Conservation (phyloP, 306 rosid genomes). For the Pterocarpus santalinus region DNA sequence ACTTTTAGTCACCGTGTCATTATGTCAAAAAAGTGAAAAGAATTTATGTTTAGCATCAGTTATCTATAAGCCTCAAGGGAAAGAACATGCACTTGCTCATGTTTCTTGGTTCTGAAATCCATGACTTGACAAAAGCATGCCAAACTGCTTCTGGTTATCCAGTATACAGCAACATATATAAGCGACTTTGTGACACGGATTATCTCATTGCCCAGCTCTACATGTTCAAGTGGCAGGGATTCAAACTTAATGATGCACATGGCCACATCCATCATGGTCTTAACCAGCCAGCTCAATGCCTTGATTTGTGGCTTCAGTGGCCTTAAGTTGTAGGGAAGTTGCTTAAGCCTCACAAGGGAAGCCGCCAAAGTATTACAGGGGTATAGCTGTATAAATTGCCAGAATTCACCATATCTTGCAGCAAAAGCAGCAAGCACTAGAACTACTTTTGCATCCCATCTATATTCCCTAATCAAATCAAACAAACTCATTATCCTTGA, state of each 20-base stretch:
- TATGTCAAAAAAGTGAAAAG: not conserved
- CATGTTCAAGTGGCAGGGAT: slow-evolving; percentile 46
- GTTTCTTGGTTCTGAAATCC: slow-evolving; percentile 52
- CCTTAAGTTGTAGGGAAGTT: slow-evolving; percentile 46
- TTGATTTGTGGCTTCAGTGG: slow-evolving; percentile 38
- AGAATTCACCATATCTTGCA: slow-evolving; percentile 63
- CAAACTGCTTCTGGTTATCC: slow-evolving; percentile 69
- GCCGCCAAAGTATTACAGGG: slow-evolving; percentile 55
- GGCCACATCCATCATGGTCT: slow-evolving; percentile 62
- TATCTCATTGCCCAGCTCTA: slow-evolving; percentile 7
- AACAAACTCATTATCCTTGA: slow-evolving; percentile 58
- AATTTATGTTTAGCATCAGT: slow-evolving; percentile 12
- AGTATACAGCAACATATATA: slow-evolving; percentile 62
- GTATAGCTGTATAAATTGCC: slow-evolving; percentile 57
- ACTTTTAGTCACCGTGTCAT: no score
- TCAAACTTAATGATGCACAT: slow-evolving; percentile 71
- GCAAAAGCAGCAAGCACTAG: slow-evolving; percentile 70
- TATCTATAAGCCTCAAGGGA: slow-evolving; percentile 48
- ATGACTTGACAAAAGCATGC: slow-evolving; percentile 60
- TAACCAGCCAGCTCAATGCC: slow-evolving; percentile 57
- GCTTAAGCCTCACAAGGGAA: slow-evolving; percentile 59
- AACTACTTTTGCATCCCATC: slow-evolving; percentile 72
- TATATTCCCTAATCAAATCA: slow-evolving; percentile 63
- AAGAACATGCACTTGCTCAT: slow-evolving; percentile 79
- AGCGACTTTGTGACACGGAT: slow-evolving; percentile 21